Evolutionary conservation across 2,329 filamentous ascomycete species (phyloP).

Genomic region (Xylariaceae sp.): DNA sequence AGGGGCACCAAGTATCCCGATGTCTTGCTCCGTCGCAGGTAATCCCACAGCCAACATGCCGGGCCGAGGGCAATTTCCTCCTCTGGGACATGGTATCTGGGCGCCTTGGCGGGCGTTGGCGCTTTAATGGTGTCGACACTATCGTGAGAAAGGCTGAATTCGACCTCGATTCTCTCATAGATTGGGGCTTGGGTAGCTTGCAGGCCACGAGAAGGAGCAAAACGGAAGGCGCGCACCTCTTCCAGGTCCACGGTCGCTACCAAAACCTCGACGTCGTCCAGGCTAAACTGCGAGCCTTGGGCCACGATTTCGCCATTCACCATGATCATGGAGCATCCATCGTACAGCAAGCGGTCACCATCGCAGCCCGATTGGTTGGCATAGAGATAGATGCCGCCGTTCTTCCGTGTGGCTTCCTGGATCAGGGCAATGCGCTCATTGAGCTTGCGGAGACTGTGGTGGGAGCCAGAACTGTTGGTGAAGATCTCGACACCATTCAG

Average conservation of each 20-base stretch:
- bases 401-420: constrained; percentile 54
- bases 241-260: constrained; percentile 5
- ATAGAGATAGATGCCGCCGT: constrained; percentile 44
- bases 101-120: background rate
- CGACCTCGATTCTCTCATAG: background rate
- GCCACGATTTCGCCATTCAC: constrained; percentile 2
- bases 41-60: constrained; percentile 3
- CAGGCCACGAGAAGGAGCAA: background rate
- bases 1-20: constrained; percentile 1
- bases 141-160: background rate
- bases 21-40: background rate
- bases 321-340: constrained; percentile 5
- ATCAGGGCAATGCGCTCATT: constrained; percentile 61
- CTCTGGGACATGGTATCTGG: background rate
- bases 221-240: constrained; percentile 1
- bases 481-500: constrained; percentile 4
- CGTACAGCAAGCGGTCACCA: background rate
- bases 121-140: background rate
- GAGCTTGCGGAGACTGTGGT: constrained; percentile 59
- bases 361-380: constrained; percentile 39
- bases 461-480: constrained; percentile 65
- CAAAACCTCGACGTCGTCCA: constrained; percentile 3
- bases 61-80: constrained; percentile 3
- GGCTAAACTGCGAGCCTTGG: constrained; percentile 4
- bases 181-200: constrained; percentile 1